These are phyloP conservation scores for Diaporthe australafricana DNA, from an alignment of 2,329 filamentous ascomycete genomes.

Conservation along the genomic window DNA sequence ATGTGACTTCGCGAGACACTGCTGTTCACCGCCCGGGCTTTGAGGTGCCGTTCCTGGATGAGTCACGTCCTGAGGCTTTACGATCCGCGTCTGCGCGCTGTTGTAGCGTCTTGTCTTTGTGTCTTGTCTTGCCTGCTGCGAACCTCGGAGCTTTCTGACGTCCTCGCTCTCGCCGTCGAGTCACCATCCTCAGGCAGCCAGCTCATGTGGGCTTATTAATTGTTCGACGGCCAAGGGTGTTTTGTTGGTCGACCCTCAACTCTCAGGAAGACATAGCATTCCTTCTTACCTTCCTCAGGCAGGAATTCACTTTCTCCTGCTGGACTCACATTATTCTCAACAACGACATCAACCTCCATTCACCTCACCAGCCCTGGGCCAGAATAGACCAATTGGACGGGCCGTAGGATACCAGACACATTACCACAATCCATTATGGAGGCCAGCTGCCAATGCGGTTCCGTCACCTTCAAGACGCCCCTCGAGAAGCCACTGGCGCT, in stretches of 20 bases:
- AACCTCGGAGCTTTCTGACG: neutral
- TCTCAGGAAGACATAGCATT: neutral
- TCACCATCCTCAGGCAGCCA: slow-evolving; percentile 19
- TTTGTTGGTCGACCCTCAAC: neutral
- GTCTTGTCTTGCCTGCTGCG: neutral
- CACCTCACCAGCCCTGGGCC: neutral
- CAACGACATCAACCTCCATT: neutral
- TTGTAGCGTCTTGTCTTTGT: neutral
- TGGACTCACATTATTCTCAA: neutral
- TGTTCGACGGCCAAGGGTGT: neutral
- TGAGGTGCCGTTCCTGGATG: neutral
- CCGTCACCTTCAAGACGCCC: slow-evolving; percentile 72
- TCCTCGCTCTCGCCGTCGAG: slow-evolving; percentile 15
- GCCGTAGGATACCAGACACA: neutral
- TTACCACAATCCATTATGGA: slow-evolving; percentile 57
- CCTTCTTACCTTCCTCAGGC: neutral
- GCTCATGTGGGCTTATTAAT: slow-evolving; percentile 22
- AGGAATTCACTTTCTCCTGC: neutral
- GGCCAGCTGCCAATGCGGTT: slow-evolving; percentile 73
- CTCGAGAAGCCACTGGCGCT: slow-evolving; percentile 69
- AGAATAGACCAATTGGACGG: slow-evolving; percentile 3
- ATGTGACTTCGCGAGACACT: slow-evolving; percentile 30
- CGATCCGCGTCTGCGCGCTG: slow-evolving; percentile 10
- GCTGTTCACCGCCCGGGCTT: neutral
- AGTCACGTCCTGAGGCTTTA: slow-evolving; percentile 13